Base-by-base conservation (phyloP, 176 grass and related monocot genomes). In the Aegilops sharonensis region DNA sequence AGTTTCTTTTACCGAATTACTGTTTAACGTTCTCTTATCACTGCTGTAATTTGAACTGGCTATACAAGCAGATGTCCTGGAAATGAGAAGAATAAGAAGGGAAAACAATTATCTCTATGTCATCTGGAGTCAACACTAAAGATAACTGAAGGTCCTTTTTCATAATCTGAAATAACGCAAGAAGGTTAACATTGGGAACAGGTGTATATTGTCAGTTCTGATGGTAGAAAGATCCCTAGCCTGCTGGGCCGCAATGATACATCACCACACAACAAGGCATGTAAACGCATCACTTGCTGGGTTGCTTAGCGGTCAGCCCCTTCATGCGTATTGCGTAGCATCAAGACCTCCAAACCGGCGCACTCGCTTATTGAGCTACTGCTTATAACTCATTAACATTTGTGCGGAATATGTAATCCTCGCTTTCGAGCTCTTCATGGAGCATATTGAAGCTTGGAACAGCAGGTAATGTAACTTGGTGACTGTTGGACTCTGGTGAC, bases 331-430 rank as follows among this genome's bases (percentile, higher is more conserved):
- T 24, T 34, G 32, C 39, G 61, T 36, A 75, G 32, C 31, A 40
- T 69, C 50, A 15, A 85, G 35, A 32, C 71, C 39, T 34, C 72
- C 30, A 30, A 34, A 54, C 45, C 0, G 3, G 17, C n/a, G 1
- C 3, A 57, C 11, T 4, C 9, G 21, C 40, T 32, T 45, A 23
- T 74, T 30, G 83, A 62, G 0, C 20, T 81, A 36, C 71, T 64
- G 64, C 2, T 61, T 80, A 95, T 40, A 72, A 37, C 29, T 92
- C 82, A 6, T 94, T 90, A 18, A 98, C 63, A 0, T 78, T 78
- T 43, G 78, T 98, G 50, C 85, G 82, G 32, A 94, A 95, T 77
- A 98, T 89, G 54, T 92, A 98, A 75, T 98, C 94, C 65, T 98
- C 94, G 1, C 68, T 78, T 56, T 98, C 97, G 2, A 95, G 83